Conservation (phyloP, 768 basidiomycete species). For the Russula lepida region DNA sequence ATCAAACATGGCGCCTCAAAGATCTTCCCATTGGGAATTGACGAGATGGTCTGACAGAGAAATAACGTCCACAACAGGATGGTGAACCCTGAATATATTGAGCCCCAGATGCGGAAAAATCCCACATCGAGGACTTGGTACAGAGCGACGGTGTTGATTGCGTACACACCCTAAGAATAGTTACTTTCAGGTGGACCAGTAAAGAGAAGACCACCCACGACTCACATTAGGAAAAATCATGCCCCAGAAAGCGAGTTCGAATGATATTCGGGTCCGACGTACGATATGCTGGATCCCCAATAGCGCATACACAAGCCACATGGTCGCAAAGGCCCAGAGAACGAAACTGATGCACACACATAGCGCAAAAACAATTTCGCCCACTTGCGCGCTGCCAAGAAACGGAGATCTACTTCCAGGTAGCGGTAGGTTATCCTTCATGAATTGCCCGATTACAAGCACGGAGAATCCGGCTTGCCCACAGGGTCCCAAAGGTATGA, state of each 20-base stretch:
- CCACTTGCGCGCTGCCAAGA: conserved; percentile 29
- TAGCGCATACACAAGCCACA: conserved; percentile 53
- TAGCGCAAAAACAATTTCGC: conserved; percentile 37
- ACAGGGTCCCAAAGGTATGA: conserved; percentile 68
- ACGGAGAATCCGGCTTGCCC: conserved; percentile 58
- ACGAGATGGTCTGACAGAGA: conserved; percentile 34
- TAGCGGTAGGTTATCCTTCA: conserved; percentile 33
- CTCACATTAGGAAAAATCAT: conserved; percentile 64
- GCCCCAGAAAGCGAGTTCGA: conserved; percentile 56
- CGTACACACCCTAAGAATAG: conserved; percentile 52
- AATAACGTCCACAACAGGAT: conserved; percentile 47
- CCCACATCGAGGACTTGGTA: conserved; percentile 40
- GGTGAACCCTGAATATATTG: conserved; percentile 43
- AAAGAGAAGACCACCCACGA: conserved; percentile 3
- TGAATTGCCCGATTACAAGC: conserved; percentile 45
- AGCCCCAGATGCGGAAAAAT: conserved; percentile 51
- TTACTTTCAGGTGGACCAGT: neutral
- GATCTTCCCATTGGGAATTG: conserved; percentile 31
- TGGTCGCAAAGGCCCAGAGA: conserved; percentile 54
- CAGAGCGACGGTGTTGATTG: conserved; percentile 51
- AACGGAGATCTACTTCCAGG: conserved; percentile 30
- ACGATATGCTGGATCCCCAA: conserved; percentile 40
- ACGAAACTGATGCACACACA: conserved; percentile 42
- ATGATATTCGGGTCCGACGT: conserved; percentile 37
- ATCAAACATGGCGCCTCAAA: conserved; percentile 38